Base-by-base conservation (phyloP, 2,329 filamentous ascomycete genomes). In the Aureobasidium sp. region DNA sequence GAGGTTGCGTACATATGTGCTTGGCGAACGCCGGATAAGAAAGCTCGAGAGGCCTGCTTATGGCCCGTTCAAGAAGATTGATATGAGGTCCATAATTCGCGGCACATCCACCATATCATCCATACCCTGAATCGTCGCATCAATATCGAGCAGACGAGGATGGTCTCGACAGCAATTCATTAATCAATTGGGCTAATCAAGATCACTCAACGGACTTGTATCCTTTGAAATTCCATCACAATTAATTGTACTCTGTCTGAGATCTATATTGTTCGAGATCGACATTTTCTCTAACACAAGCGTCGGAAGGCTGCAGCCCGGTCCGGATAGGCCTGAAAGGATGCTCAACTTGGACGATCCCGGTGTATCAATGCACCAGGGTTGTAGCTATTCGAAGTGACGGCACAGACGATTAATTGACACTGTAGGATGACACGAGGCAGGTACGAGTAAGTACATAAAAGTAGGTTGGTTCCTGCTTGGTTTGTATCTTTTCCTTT, bases 271-370 rank as follows among this genome's bases (percentile, higher is more conserved):
- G 36, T 60, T 60, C n/a, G 29, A 60, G 40, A 60, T 60, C 56
- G 42, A 60, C 56, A n/a, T 60, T 48, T 47, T 60, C 56, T 60
- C 42, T 58, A 45, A 60, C 56, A 60, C 56, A 36, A 58, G 56
- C 29, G 51, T 40, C 51, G 38, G 54, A 31, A 56, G 36, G 54
- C 54, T 23, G 38, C 27, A 45, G 38, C n/a, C 54, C 8, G 54
- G 38, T 16, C 42, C 40, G 38, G 55, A 33, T 47, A 40, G 45
- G 40, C 55, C 55, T 59, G 55, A 25, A 45, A 59, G 47, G 54
- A 56, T 56, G 43, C 38, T 20, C 55, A 59, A 36, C 55, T 25
- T 16, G 25, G 42, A 48, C 55, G 42, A 36, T 51, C 15, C 13
- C n/a, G 16, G 25, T 59, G 29, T 42, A 59, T 25, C 55, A 59